Evolutionary conservation across 768 basidiomycete species (phyloP).

Genomic region (Lyophyllum semitale): DNA sequence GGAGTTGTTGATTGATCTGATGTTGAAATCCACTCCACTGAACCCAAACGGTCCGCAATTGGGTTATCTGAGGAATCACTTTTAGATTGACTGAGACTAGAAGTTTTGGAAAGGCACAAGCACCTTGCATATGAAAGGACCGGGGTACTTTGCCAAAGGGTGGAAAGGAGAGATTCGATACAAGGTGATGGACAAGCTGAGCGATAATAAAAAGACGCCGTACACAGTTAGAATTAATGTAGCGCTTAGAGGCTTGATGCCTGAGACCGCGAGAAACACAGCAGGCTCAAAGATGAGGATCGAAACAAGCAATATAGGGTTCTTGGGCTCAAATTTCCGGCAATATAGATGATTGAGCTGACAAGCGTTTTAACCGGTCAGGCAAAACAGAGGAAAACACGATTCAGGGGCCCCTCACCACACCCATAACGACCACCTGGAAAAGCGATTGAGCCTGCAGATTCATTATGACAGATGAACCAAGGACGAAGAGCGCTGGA

Average conservation of each 20-base stretch:
- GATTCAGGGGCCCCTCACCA: background rate
- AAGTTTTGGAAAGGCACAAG: background rate
- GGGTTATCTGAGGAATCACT: slow-evolving; percentile 19
- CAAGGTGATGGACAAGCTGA: slow-evolving; percentile 23
- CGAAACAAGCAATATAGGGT: slow-evolving; percentile 4
- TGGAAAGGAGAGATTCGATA: slow-evolving; percentile 41
- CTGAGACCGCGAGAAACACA: slow-evolving; percentile 6
- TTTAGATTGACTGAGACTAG: background rate
- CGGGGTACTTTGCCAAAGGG: slow-evolving; percentile 37
- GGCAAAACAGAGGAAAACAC: background rate
- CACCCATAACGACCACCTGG: background rate
- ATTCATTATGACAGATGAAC: background rate
- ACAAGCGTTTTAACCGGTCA: background rate
- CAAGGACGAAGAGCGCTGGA: background rate
- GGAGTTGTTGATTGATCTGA: slow-evolving; percentile 26
- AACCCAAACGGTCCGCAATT: slow-evolving; percentile 26
- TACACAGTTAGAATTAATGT: slow-evolving; percentile 9
- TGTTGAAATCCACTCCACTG: slow-evolving; percentile 28
- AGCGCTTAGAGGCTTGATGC: background rate
- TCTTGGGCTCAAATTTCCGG: slow-evolving; percentile 22
- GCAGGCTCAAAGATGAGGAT: slow-evolving; percentile 18
- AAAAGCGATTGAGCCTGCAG: background rate
- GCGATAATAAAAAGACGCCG: slow-evolving; percentile 13
- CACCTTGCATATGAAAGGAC: slow-evolving; percentile 26
- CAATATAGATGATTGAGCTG: slow-evolving; percentile 24